A percentile compares a stretch with the other conserved stretches of the same genome.
These are phyloP conservation scores for Solanum clarkiae DNA, from an alignment of 257 asterid genomes.

Conservation along the genomic window DNA sequence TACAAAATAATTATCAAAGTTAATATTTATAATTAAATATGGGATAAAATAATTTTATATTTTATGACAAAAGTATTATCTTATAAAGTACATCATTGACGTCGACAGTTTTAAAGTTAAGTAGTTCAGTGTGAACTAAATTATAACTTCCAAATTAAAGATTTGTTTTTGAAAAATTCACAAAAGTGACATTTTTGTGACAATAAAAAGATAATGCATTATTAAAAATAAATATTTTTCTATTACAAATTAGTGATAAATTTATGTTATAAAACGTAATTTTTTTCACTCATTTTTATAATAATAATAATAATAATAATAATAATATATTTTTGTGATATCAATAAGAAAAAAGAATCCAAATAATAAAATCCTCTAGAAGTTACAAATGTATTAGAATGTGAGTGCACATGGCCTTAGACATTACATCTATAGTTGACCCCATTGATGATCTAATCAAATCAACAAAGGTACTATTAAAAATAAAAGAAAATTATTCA, in stretches of 20 bases:
- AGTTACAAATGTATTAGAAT: neutral
- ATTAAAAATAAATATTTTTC: too few species aligned
- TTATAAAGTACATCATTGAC: neutral
- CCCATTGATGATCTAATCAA: neutral
- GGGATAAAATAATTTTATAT: neutral
- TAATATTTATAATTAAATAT: too few species aligned
- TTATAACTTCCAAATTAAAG: neutral
- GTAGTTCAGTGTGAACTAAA: neutral
- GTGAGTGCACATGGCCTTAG: neutral
- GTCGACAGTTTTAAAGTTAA: neutral
- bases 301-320: too few species aligned
- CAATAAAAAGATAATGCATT: neutral
- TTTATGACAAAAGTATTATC: neutral
- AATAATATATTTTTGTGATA: neutral
- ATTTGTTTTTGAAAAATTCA: neutral
- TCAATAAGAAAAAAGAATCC: neutral
- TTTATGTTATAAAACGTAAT: too few species aligned
- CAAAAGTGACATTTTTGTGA: neutral
- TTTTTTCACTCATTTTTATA: too few species aligned
- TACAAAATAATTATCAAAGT: too few species aligned
- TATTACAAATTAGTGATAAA: too few species aligned
- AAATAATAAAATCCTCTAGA: neutral
- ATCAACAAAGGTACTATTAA: neutral
- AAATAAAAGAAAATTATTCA: neutral
- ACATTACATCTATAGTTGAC: neutral